Evolutionary conservation across 257 asterid species (phyloP).

Genomic region (Solanum commersonii): DNA sequence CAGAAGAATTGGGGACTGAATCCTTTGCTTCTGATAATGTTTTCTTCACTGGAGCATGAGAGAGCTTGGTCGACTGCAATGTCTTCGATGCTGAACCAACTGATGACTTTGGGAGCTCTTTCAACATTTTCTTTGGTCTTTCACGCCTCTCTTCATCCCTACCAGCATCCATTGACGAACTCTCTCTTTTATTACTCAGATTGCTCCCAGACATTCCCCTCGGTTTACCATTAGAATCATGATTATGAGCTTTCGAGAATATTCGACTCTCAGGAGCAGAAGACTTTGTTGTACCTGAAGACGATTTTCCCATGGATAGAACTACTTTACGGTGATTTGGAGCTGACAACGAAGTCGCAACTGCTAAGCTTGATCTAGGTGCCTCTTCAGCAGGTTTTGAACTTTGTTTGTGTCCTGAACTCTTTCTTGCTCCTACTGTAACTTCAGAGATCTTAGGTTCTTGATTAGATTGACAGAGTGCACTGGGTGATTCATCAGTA

Average conservation of each 20-base stretch:
- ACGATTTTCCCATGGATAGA: constrained; percentile 34
- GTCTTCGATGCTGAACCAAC: constrained; percentile 28
- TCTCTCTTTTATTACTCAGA: constrained; percentile 30
- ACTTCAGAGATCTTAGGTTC: constrained; percentile 40
- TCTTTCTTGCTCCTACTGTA: constrained; percentile 34
- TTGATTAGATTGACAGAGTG: constrained; percentile 24
- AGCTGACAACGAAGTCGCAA: constrained; percentile 26
- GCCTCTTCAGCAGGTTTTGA: constrained; percentile 38
- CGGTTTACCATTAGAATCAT: constrained; percentile 23
- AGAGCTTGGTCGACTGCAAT: constrained; percentile 35
- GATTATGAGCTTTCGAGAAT: constrained; percentile 24
- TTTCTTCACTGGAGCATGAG: constrained; percentile 48
- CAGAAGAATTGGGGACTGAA: constrained; percentile 26
- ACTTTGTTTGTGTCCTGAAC: constrained; percentile 30
- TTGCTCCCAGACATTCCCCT: constrained; percentile 42
- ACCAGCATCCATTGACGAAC: constrained; percentile 24
- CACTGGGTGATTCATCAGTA: constrained; percentile 32
- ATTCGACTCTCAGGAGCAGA: constrained; percentile 24
- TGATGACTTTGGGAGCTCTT: constrained; percentile 47
- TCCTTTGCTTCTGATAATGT: constrained; percentile 46
- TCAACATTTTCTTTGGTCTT: constrained; percentile 45
- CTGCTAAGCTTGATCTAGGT: constrained; percentile 26
- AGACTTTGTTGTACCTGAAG: constrained; percentile 27
- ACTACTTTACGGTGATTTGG: constrained; percentile 37
- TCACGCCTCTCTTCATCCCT: constrained; percentile 48